Evolutionary conservation across 164 flowering plant genomes (phyloP).

Genomic region (Euptelea pleiosperma): DNA sequence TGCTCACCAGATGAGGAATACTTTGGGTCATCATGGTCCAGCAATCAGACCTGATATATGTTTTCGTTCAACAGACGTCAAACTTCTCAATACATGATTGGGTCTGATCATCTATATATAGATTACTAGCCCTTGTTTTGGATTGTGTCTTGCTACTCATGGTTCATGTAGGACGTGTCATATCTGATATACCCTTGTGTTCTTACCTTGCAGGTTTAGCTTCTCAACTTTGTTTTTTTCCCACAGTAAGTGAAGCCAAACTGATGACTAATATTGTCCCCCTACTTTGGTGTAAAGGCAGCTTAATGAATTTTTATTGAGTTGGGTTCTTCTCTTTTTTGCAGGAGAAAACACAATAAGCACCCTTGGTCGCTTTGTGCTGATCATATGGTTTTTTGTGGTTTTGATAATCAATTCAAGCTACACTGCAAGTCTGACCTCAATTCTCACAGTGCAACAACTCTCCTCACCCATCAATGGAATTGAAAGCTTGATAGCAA

Average conservation of each 20-base stretch:
- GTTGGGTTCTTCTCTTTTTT: neutral
- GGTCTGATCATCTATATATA: too few species aligned
- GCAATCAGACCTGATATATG: too few species aligned
- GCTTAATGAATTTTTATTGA: neutral
- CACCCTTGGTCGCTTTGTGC: conserved; percentile 34
- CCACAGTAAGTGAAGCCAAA: conserved; percentile 58
- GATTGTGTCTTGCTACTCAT: too few species aligned
- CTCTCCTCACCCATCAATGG: conserved; percentile 48
- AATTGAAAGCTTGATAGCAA: conserved; percentile 38
- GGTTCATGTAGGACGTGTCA: neutral
- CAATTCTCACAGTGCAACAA: conserved; percentile 42
- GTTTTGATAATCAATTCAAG: conserved; percentile 37
- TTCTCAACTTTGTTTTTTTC: conserved; percentile 71
- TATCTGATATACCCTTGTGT: conserved; percentile 5
- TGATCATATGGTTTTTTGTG: conserved; percentile 39
- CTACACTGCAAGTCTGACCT: conserved; percentile 44
- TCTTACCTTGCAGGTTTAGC: conserved; percentile 67
- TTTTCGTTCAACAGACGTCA: too few species aligned
- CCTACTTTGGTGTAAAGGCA: neutral
- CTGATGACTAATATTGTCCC: neutral
- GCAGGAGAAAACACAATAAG: conserved; percentile 37
- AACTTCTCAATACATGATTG: too few species aligned
- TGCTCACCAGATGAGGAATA: too few species aligned
- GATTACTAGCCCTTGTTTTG: too few species aligned
- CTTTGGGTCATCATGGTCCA: too few species aligned